These are phyloP conservation scores for Colletotrichum cordylinicola DNA, from an alignment of 2,329 filamentous ascomycete species.

Conservation along the genomic window DNA sequence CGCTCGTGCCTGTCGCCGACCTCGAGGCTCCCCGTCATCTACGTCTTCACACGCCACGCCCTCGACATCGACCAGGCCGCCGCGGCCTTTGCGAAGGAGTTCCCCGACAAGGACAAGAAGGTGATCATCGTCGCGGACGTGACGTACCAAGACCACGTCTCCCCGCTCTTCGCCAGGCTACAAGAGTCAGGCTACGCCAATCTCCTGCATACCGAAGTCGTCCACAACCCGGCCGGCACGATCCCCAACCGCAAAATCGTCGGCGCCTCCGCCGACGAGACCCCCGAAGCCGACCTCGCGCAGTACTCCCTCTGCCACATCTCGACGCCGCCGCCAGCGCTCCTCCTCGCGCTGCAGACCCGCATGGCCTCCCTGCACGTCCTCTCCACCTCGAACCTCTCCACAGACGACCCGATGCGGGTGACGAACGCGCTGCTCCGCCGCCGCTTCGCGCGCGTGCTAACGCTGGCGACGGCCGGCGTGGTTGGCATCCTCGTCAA, in stretches of 20 bases:
- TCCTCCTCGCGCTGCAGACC: slow-evolving; percentile 86
- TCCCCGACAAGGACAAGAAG: slow-evolving; percentile 66
- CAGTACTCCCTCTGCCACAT: slow-evolving; percentile 85
- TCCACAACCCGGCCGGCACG: slow-evolving; percentile 78
- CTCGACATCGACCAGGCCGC: slow-evolving; percentile 65
- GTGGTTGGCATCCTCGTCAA: slow-evolving; percentile 96
- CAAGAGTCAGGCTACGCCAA: slow-evolving; percentile 69
- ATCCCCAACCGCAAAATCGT: slow-evolving; percentile 83
- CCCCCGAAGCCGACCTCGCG: slow-evolving; percentile 51
- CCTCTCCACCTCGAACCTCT: slow-evolving; percentile 69
- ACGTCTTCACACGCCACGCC: slow-evolving; percentile 81
- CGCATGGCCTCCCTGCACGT: slow-evolving; percentile 82
- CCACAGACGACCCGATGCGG: slow-evolving; percentile 46
- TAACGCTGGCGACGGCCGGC: slow-evolving; percentile 78
- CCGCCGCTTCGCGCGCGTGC: slow-evolving; percentile 86
- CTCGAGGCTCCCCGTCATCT: slow-evolving; percentile 83
- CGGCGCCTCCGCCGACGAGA: slow-evolving; percentile 25
- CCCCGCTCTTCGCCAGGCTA: slow-evolving; percentile 60
- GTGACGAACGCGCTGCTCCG: slow-evolving; percentile 67
- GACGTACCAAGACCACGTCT: slow-evolving; percentile 80
- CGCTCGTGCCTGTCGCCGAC: slow-evolving; percentile 91
- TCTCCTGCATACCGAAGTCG: slow-evolving; percentile 72
- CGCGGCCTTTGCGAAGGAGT: slow-evolving; percentile 71
- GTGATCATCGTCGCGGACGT: slow-evolving; percentile 89
- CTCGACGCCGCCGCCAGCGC: slow-evolving; percentile 77